Conservation (phyloP, 176 grass and related monocot species). For the Canna indica region DNA sequence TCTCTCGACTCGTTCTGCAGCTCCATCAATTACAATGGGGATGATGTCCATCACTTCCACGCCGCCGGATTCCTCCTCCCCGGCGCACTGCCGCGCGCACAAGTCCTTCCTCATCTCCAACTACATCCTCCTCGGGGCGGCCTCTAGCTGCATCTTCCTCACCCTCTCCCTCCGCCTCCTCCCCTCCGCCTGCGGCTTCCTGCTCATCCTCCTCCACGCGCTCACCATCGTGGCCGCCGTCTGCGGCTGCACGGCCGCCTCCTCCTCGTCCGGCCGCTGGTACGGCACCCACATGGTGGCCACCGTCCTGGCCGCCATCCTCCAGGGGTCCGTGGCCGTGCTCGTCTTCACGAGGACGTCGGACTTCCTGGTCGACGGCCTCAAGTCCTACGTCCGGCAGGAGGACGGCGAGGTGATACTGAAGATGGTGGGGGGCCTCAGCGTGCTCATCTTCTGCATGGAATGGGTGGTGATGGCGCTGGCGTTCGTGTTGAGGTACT, state of each 20-base stretch:
- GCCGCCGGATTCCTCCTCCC: not conserved
- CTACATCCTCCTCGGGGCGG: slow-evolving; percentile 81
- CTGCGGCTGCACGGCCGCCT: slow-evolving; percentile 45
- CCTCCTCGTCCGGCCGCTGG: slow-evolving; percentile 30
- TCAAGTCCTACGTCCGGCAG: slow-evolving; percentile 42
- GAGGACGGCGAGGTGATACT: slow-evolving; percentile 80
- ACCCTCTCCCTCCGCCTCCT: slow-evolving; percentile 90
- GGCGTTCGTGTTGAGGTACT: slow-evolving; percentile 57
- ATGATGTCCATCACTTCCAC: not conserved
- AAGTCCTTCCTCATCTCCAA: slow-evolving; percentile 70
- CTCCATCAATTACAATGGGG: not conserved
- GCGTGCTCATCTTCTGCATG: slow-evolving; percentile 65
- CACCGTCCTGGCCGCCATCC: slow-evolving; percentile 67
- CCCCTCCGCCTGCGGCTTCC: slow-evolving; percentile 74
- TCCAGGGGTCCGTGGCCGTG: slow-evolving; percentile 46
- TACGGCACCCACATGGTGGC: slow-evolving; percentile 71
- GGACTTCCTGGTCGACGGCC: slow-evolving; percentile 10
- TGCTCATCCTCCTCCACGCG: slow-evolving; percentile 76
- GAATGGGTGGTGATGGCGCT: slow-evolving; percentile 79
- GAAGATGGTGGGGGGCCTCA: slow-evolving; percentile 77
- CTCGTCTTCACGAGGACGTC: slow-evolving; percentile 1
- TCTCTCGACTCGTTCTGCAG: no score
- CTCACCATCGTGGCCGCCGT: slow-evolving; percentile 60
- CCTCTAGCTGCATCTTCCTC: slow-evolving; percentile 87
- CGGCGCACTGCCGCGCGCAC: slow-evolving; percentile 30